Base-by-base conservation (phyloP, 805 yeast species). In the Metschnikowia lochheadii region DNA sequence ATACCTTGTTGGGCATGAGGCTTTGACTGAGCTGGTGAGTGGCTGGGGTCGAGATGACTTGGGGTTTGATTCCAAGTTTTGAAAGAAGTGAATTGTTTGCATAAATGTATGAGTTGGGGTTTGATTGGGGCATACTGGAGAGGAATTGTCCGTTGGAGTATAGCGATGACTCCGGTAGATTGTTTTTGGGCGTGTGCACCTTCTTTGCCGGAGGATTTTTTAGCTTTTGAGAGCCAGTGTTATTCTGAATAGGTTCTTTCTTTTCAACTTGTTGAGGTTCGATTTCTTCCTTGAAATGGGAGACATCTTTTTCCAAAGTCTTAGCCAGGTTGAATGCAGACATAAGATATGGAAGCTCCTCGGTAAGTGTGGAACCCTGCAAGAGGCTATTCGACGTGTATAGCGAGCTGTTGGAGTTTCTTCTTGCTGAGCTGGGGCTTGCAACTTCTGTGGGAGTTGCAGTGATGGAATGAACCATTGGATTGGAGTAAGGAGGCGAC, bases 301-400 rank as follows among this genome's bases (percentile, higher is more conserved):
- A 52, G 11, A 56, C 51, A 13, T 58, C 88, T 54, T 78, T 78
- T 50, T 82, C 85, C 14, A 81, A 66, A 35, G 74, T 78, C 55
- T 75, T 80, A 2, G 85, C 86, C 52, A 81, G 80, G 61, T 81
- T 78, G 60, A 85, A 85, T 15, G 89, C 90, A 20, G 80, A 72
- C 77, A 85, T 71, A 59, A 85, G 65, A 51, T 77, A 77, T 0
- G 92, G 92, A 53, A 85, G 63, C 60, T 84, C 87, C 45, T 82
- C 85, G 1, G 83, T 61, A 14, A 85, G 68, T 6, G 85, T 78
- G 0, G 87, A 76, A 53, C 73, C 75, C 37, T 75, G 79, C 51
- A 75, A 66, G 51, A 68, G 60, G 33, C 74, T 61, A 1, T 79
- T 66, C 2, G 73, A 63, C 3, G 68, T 57, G 40, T 35, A 44